These are phyloP conservation scores for Zangia roseola DNA, from an alignment of 768 basidiomycete genomes.

Conservation along the genomic window DNA sequence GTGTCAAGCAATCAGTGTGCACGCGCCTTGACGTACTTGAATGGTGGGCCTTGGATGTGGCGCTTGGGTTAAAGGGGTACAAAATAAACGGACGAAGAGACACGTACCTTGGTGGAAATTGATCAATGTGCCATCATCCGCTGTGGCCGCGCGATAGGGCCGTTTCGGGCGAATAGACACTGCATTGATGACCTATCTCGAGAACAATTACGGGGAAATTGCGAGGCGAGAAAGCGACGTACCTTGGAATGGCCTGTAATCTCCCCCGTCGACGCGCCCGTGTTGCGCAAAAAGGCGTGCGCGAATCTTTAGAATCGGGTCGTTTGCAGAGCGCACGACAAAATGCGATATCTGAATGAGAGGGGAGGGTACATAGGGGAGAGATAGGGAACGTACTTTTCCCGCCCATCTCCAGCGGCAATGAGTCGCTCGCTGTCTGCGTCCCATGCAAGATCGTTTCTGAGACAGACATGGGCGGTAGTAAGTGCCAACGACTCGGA, in stretches of 20 bases:
- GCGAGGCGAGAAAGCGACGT: background rate
- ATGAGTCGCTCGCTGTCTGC: constrained; percentile 96
- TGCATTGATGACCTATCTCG: constrained; percentile 71
- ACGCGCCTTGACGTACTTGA: constrained; percentile 80
- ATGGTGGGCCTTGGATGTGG: constrained; percentile 62
- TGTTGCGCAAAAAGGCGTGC: constrained; percentile 80
- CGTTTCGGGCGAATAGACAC: constrained; percentile 85
- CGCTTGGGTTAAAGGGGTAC: background rate
- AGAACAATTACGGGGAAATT: background rate
- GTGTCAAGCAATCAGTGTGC: background rate
- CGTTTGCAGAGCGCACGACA: background rate
- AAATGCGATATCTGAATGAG: background rate
- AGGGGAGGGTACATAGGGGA: background rate
- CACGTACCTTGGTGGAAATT: constrained; percentile 78
- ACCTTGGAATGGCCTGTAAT: constrained; percentile 91
- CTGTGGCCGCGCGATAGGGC: constrained; percentile 89
- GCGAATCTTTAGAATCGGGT: constrained; percentile 55
- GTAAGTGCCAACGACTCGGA: background rate
- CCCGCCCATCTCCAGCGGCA: constrained; percentile 88
- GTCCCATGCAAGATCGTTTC: constrained; percentile 96
- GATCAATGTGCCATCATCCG: constrained; percentile 78
- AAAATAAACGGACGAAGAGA: background rate
- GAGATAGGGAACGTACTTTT: constrained; percentile 55
- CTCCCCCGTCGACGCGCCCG: constrained; percentile 82
- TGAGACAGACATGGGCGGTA: constrained; percentile 25